Evolutionary conservation across 805 yeast species (phyloP), one percentile per base, ranked within the genome.

Genomic region (Zygotorulaspora chibaensis): DNA sequence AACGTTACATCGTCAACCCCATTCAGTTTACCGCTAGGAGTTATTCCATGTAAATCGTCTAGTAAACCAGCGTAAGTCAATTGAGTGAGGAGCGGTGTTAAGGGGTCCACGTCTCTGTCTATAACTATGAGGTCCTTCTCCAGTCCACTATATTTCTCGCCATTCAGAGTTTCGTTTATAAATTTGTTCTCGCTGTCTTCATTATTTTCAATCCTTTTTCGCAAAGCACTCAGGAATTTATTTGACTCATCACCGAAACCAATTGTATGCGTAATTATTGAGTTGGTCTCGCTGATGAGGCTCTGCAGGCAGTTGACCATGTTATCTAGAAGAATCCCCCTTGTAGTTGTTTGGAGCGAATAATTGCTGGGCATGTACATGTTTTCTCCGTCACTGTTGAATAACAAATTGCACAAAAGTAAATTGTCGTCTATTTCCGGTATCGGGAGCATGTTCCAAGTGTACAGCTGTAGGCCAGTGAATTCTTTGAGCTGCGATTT

Each of bases 1-100:
- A 53, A 35, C 1, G 53, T 49, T 12, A 54, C 45, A 10, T 46
- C 52, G 10, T 56, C 61, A 23, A 61, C 57, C 8, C 48, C 58
- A 28, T 55, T 51, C 16, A 66, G 35, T 17, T 55, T 58, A 2
- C 59, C 68, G 48, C 74, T 75, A 10, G 72, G 59, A 11, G 73
- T 69, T 5, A 83, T 67, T 3, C 76, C 79, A 53, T 80, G 73
- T 10, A 80, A 61, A 55, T 90, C 96, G 61, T 86, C 90, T 16
- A 89, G 69, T 12, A 93, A 69, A 0, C 98, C 99, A 13, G 77
- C 71, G 61, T 90, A 91, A 2, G 88, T 85, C 55, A 90, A 66
- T 56, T 90, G 97, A 20, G 81, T 79, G 44, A 88, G 66, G 9
- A 87, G 57, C 1, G 88, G 83, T 1, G 95, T 79, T 3, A 85